Conservation (phyloP, 1,284 basidiomycete species). For the Gymnopus androsaceus region DNA sequence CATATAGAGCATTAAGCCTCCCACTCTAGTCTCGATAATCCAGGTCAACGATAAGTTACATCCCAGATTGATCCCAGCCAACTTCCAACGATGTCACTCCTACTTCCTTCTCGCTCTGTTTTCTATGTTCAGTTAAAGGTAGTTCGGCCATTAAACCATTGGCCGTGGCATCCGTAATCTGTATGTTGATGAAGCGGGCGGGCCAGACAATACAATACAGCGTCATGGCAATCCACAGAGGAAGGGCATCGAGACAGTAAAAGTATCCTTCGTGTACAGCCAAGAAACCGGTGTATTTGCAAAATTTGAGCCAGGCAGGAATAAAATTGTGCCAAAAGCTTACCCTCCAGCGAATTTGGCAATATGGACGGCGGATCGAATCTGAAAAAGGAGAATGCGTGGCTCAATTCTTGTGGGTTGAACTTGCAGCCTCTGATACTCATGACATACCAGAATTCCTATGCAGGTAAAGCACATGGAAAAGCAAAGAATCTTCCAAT, state of each 20-base stretch:
- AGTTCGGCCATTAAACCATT: background rate
- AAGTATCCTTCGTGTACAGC: constrained; percentile 23
- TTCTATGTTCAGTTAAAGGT: background rate
- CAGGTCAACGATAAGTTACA: too few relatives aligned
- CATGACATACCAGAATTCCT: constrained; percentile 14
- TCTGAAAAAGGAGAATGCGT: background rate
- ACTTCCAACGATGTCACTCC: too few relatives aligned
- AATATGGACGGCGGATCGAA: constrained; percentile 23
- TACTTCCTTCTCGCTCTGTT: background rate
- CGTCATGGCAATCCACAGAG: constrained; percentile 23
- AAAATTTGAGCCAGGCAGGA: background rate
- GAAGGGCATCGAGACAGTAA: constrained; percentile 22
- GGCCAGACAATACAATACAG: constrained; percentile 23
- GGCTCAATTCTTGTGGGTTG: background rate
- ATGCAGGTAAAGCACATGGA: constrained; percentile 19
- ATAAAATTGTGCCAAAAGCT: background rate
- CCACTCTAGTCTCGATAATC: too few relatives aligned
- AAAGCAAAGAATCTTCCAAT: constrained; percentile 23
- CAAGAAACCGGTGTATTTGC: constrained; percentile 13
- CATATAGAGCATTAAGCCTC: too few relatives aligned
- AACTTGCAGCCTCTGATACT: background rate
- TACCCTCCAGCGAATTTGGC: constrained; percentile 23
- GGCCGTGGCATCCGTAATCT: background rate
- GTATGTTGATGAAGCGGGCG: constrained; percentile 9
- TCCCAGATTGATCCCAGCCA: too few relatives aligned